Evolutionary conservation across 106 monocot species (phyloP), one percentile per base, ranked within the genome.

Genomic region (Dendrobium chrysotoxum): DNA sequence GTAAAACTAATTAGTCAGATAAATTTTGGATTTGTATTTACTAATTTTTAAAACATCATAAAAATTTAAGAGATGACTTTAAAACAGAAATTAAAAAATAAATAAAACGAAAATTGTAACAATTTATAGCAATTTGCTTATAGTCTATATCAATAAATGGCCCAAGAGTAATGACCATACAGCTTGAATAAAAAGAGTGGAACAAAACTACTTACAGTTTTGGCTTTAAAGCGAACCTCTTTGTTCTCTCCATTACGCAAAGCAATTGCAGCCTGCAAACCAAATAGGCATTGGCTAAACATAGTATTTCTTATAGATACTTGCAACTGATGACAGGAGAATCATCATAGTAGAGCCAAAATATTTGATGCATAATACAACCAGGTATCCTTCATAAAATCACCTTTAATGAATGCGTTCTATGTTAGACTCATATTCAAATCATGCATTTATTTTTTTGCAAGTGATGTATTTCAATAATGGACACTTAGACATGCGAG

Each of bases 221-320:
- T 97, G 67, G 80, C 86, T 84, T 87, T 90, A 84, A 97, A 94
- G 46, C 92, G 92, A 46, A 97, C 93, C 75, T 92, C 92, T 85
- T 97, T 97, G 80, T 86, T 89, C 75, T 92, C 92, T 28, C 91
- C 91, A 77, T 82, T 84, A 39, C 89, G 90, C 75, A 94, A 61
- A 41, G 83, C 47, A 73, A 82, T 44, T 75, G 86, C 85, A 45
- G 90, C 81, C 94, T 97, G 86, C 82, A 97, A 42, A 45, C 76
- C 21, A 72, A 28, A 74, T 38, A 79, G 16, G 6, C 74, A 21
- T 74, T 74, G 1, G 40, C 35, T 74, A 74, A 38, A 74, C 17
- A 74, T 40, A 73, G 7, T 20, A 40, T 74, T 21, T 2, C 41
- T 41, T 6, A 70, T 16, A 70, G 15, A 35, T 70, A 35, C 25